Base-by-base conservation (phyloP, 139 green algal species). In the Ostreobium quekettii region DNA sequence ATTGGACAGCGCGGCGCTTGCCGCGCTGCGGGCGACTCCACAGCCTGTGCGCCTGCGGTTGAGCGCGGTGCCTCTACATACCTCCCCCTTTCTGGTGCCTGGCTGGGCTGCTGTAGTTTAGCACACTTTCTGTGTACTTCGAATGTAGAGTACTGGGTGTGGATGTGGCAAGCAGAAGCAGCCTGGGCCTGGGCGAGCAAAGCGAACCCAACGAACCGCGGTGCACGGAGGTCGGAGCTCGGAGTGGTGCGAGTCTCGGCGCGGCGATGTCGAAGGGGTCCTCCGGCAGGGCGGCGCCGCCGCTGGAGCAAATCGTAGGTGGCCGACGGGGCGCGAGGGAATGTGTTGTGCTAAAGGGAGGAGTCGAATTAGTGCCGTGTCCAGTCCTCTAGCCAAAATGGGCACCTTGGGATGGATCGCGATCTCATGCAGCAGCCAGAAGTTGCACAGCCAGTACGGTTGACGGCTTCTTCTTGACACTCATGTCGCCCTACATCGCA, bases 301-400 rank as follows among this genome's bases (percentile, higher is more conserved):
- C 11, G 42, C 11, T 53, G 15, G 42, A 53, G 42, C 42, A 53
- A 53, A 53, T 53, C 42, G 42, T 53, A 53, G 42, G 42, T 53
- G 11, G 15, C 42, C 19, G 42, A 19, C n/a, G n/a, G n/a, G n/a
- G n/a, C n/a, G n/a, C n/a, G n/a, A n/a, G n/a, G n/a, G n/a, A n/a
- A n/a, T 53, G 11, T 53, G 15, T 19, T 53, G 19, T 53, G 11
- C 42, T 19, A 53, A 53, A 53, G 11, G 11, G 11, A 19, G 42
- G 42, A 53, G 19, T 11, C 11, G 19, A 26, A 53, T 11, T 11
- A 26, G 42, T 11, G 42, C 42, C 19, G 42, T 53, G 42, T 53
- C 19, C 19, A 26, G 11, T 53, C 19, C 19, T 11, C 15, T 19
- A 26, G 15, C 11, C 42, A 53, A 19, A 26, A 53, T 53, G 15